Evolutionary conservation across 176 grass and related monocot species (phyloP).

Genomic region (Juncus inflexus): DNA sequence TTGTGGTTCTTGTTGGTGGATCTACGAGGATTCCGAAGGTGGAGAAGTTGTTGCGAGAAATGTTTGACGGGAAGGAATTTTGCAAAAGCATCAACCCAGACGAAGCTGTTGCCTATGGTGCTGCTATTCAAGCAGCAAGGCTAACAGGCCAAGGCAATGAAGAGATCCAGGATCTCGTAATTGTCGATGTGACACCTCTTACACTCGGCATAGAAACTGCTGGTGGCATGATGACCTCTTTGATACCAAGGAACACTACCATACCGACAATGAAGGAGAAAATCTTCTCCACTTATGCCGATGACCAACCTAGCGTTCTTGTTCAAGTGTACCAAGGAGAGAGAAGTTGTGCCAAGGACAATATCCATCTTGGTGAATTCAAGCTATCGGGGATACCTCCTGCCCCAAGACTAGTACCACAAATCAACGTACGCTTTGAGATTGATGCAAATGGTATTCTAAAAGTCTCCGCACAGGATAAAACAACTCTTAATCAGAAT

Average conservation of each 20-base stretch:
- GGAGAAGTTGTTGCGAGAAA: conserved; percentile 17
- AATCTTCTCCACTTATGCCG: conserved; percentile 7
- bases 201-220: conserved; percentile 29
- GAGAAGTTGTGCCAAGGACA: conserved; percentile 13
- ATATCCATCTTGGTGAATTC: conserved; percentile 29
- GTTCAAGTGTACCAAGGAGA: conserved; percentile 36
- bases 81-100: conserved; percentile 31
- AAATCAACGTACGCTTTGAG: conserved; percentile 24
- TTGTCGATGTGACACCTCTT: conserved; percentile 19
- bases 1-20: conserved; percentile 34
- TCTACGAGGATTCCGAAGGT: conserved; percentile 35
- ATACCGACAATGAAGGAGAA: conserved; percentile 19
- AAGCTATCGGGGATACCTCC: conserved; percentile 12
- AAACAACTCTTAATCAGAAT: background rate
- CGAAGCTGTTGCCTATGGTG: conserved; percentile 26
- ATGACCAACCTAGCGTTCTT: conserved; percentile 18
- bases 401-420: background rate
- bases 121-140: conserved; percentile 26
- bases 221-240: conserved; percentile 21
- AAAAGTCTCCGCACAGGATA: conserved; percentile 23
- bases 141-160: conserved; percentile 4
- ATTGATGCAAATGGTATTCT: conserved; percentile 34
- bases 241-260: conserved; percentile 27
- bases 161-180: conserved; percentile 22
- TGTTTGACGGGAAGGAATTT: conserved; percentile 32